Evolutionary conservation across 2,329 filamentous ascomycete genomes (phyloP), one percentile per base, ranked within the genome.

Genomic region (Pseudocercospora macadamiae): DNA sequence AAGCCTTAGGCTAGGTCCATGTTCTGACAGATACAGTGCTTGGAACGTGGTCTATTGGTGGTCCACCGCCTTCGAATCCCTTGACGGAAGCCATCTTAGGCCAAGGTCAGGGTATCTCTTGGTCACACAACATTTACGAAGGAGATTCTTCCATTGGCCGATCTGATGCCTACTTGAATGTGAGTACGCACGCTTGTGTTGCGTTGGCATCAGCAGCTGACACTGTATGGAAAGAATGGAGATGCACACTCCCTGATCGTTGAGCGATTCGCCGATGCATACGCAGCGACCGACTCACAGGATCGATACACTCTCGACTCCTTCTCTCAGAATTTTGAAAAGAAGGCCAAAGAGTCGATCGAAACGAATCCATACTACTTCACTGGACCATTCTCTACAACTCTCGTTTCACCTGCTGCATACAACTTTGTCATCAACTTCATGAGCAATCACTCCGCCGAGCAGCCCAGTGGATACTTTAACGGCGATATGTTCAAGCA

Each of bases 121-220:
- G 63, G 37, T 63, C 66, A 7, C 73, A 75, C 65, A 74, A 73
- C 63, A 68, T 69, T 37, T 75, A 74, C 59, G 73, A 75, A 57
- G 63, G 65, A 6, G 73, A 75, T 54, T 66, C 55, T 9, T 67
- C 66, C 23, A 68, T 69, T 47, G 64, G 51, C 39, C 67, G 66
- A 39, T 53, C 54, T n/a, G 68, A 70, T 42, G 66, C 66, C 14
- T 70, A 68, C 54, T 34, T 68, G 18, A 64, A 66, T 53, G n/a
- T n/a, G n/a, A n/a, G n/a, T n/a, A n/a, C n/a, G n/a, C n/a, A n/a
- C n/a, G n/a, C n/a, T n/a, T n/a, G n/a, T n/a, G n/a, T n/a, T n/a
- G n/a, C n/a, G n/a, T n/a, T n/a, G n/a, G n/a, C n/a, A n/a, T n/a
- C n/a, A n/a, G n/a, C n/a, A n/a, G n/a, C n/a, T n/a, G n/a, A n/a